Base-by-base conservation (phyloP, 2,329 filamentous ascomycete species). In the Pseudocercospora macadamiae region DNA sequence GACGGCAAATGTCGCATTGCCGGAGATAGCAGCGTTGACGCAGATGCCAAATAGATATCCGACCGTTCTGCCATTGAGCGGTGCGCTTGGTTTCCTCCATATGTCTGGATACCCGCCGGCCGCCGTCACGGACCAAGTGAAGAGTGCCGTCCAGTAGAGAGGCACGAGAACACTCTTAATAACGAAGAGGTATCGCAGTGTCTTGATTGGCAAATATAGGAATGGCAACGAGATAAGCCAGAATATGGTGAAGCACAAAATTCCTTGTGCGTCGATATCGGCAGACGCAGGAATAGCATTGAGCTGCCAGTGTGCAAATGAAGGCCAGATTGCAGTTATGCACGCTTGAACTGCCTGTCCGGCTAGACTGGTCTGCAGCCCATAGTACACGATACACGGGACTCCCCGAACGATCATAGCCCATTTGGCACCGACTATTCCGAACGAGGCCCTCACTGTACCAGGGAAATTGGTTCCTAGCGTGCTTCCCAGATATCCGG, bases 121-220 rank as follows among this genome's bases (percentile, higher is more conserved):
- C 3, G 77, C 74, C 2, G 81, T 79, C 58, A 88, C 80, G 3
- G 82, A 82, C 85, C 85, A 88, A 39, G 84, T 81, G 66, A 89
- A 77, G 19, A 86, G 86, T 1, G 82, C 83, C 58, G 88, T 78
- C 68, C 84, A 86, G 1, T 83, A 80, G 18, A 84, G 73, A 0
- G 86, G 85, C 12, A 86, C 73, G 36, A 78, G 70, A 10, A 77
- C 62, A 12, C 68, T 71, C 65, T 78, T 79, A 2, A 26, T 14
- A 72, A 80, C 76, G 68, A 86, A 85, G 37, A 86, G 67, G 67
- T 77, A 83, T 44, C 80, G 73, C 14, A 86, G 74, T 8, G 70
- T 73, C 37, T 76, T 73, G 4, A 76, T 73, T 51, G 74, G 71
- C 51, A 79, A 69, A 57, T 70, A 77, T 2, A 79, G 68, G 48